Conservation (phyloP, 1,139 yeast species). For the Yamadazyma atlantica region DNA sequence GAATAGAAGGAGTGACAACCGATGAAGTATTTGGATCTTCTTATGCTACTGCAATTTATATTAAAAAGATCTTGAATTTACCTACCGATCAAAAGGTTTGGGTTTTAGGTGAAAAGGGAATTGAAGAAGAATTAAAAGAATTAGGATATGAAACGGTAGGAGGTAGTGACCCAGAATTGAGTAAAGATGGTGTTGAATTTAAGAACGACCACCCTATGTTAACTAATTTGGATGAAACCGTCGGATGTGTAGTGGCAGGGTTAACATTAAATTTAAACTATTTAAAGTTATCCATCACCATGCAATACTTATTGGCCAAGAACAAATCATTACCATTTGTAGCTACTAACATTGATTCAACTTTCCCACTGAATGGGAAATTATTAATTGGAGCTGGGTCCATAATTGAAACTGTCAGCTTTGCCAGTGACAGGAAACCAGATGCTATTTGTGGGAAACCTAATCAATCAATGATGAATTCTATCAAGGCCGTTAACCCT, state of each 20-base stretch:
- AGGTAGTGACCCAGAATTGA: slow-evolving; percentile 36
- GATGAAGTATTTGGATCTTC: slow-evolving; percentile 89
- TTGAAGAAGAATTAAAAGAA: slow-evolving; percentile 42
- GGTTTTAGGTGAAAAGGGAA: slow-evolving; percentile 49
- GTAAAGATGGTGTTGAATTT: slow-evolving; percentile 31
- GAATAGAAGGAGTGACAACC: slow-evolving; percentile 59
- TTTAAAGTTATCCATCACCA: slow-evolving; percentile 74
- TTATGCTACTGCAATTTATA: slow-evolving; percentile 86
- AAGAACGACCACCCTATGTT: slow-evolving; percentile 34
- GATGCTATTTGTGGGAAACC: slow-evolving; percentile 87
- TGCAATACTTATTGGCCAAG: slow-evolving; percentile 67
- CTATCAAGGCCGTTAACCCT: slow-evolving; percentile 69
- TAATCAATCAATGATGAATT: slow-evolving; percentile 83
- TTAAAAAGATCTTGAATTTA: slow-evolving; percentile 71
- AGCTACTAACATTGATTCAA: slow-evolving; percentile 95
- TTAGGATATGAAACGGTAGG: slow-evolving; percentile 45
- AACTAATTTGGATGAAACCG: slow-evolving; percentile 58
- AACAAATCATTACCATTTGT: slow-evolving; percentile 71
- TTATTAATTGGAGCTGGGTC: slow-evolving; percentile 95
- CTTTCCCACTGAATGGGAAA: slow-evolving; percentile 86
- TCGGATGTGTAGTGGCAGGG: slow-evolving; percentile 91
- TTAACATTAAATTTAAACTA: slow-evolving; percentile 76
- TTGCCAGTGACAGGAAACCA: slow-evolving; percentile 68
- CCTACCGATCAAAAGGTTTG: slow-evolving; percentile 56
- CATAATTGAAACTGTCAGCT: slow-evolving; percentile 75